Base-by-base conservation (phyloP, 768 basidiomycete species). In the Tulasnella calospora region DNA sequence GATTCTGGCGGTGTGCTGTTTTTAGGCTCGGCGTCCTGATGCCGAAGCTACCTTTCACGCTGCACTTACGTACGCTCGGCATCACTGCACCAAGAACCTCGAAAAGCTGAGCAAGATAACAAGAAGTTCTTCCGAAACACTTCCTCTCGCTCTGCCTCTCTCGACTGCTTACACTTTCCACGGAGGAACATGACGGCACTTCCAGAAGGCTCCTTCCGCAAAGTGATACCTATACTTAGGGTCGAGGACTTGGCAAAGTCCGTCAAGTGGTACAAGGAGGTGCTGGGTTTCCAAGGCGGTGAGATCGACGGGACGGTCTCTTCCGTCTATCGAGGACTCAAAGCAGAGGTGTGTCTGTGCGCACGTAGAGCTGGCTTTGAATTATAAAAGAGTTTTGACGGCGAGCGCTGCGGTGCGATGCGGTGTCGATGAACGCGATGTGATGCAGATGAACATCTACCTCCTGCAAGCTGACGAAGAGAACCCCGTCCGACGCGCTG, bases 151-250 rank as follows among this genome's bases (percentile, higher is more conserved):
- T 47, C 46, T 19, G 46, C 46, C 46, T 47, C 46, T 40, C 40
- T 40, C 40, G 40, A 9, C 40, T 40, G 9, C 13, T 40, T 40
- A 1, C 8, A 40, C 40, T 40, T 40, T 40, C 8, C 40, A 3
- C 3, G 4, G 40, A 9, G 40, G 8, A 40, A 3, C 4, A 71
- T 47, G 46, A 47, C 46, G 15, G 46, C 12, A 15, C 46, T 47
- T 21, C 71, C 71, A 44, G 71, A 71, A 71, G 71, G 27, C 33
- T 71, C 71, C 8, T 71, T 71, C 71, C 71, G 71, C 33, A 71
- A 71, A 17, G 71, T 44, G 10, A 71, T 71, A 15, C 71, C 71
- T 10, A 71, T 71, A 0, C 23, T 71, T 35, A n/a, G 71, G 17
- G 71, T 71, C 30, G 9, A 36, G 12, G 71, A 71, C 19, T 35